phyloP scores from a whole-genome alignment of 225 moss, liverwort and hornwort genomes.

The Marchantia paleacea region DNA sequence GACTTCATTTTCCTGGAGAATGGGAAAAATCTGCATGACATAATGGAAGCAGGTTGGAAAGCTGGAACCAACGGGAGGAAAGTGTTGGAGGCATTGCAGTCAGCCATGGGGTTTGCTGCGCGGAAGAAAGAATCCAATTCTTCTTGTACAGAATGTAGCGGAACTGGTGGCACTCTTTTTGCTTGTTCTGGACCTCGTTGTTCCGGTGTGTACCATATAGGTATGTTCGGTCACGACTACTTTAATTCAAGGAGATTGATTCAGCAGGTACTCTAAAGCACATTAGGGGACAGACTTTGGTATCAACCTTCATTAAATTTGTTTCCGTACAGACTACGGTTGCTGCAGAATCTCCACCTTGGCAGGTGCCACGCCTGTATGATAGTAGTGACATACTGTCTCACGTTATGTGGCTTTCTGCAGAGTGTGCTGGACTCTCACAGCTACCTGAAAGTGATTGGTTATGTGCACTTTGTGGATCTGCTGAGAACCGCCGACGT shows the following conservation, averaged over 20 bases:
- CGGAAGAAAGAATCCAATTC: conserved; percentile 29
- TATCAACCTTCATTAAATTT: neutral
- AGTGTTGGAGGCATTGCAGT: conserved; percentile 57
- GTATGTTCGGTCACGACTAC: conserved; percentile 13
- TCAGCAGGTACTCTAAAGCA: neutral
- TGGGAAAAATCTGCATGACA: conserved; percentile 83
- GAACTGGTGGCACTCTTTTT: conserved; percentile 36
- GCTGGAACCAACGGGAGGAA: conserved; percentile 61
- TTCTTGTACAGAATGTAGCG: conserved; percentile 36
- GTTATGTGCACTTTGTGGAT: conserved; percentile 39
- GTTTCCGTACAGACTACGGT: neutral
- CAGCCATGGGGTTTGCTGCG: conserved; percentile 63
- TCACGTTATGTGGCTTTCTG: conserved; percentile 7
- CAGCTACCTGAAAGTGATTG: conserved; percentile 38
- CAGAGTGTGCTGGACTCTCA: conserved; percentile 45
- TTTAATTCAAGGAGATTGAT: neutral
- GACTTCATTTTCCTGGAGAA: conserved; percentile 92
- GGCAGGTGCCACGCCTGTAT: neutral
- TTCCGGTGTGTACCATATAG: conserved; percentile 43
- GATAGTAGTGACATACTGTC: neutral
- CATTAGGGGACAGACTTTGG: neutral
- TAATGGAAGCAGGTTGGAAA: conserved; percentile 83
- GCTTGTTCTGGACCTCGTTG: conserved; percentile 42
- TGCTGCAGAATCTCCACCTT: neutral
- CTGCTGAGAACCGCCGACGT: conserved; percentile 42